A percentile compares a stretch with the other conserved stretches of the same genome.
Evolutionary conservation across 306 rosid genomes (phyloP).

Genomic region (Oemleria cerasiformis): DNA sequence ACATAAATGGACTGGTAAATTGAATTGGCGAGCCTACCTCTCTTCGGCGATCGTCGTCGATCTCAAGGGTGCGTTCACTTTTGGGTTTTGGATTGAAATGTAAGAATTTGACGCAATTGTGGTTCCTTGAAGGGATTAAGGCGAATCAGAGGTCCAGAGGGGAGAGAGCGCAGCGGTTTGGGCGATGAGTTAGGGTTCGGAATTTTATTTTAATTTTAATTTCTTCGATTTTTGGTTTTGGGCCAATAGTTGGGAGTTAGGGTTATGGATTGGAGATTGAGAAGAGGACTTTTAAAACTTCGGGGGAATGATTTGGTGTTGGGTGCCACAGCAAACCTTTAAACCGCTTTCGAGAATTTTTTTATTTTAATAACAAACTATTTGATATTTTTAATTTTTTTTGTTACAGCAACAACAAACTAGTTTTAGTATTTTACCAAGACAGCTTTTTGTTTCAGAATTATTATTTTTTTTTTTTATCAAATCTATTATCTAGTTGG

Average conservation of each 20-base stretch:
- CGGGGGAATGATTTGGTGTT: not conserved
- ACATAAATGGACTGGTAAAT: not conserved
- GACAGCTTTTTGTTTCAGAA: not conserved
- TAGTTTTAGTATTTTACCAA: not conserved
- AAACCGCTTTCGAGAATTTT: not conserved
- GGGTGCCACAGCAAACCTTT: not conserved
- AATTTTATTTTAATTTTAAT: not conserved
- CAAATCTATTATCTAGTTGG: not conserved
- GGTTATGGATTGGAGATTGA: slow-evolving; percentile 1
- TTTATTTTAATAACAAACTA: no score
- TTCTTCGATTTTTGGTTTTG: not conserved
- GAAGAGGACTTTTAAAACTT: not conserved
- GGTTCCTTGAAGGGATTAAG: not conserved
- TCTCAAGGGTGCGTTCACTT: slow-evolving; percentile 7
- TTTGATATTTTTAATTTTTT: not conserved
- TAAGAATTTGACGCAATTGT: slow-evolving; percentile 7
- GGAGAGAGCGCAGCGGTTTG: slow-evolving; percentile 18
- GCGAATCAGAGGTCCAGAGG: slow-evolving; percentile 1
- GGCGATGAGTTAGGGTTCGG: slow-evolving; percentile 22
- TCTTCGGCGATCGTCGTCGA: slow-evolving; percentile 7
- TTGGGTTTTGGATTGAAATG: slow-evolving; percentile 5
- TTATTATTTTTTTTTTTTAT: no score
- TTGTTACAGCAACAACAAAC: not conserved
- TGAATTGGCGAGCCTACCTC: slow-evolving; percentile 6
- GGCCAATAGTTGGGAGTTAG: not conserved